Evolutionary conservation across 345 rosid genomes (phyloP).

Genomic region (Linum usitatissimum): DNA sequence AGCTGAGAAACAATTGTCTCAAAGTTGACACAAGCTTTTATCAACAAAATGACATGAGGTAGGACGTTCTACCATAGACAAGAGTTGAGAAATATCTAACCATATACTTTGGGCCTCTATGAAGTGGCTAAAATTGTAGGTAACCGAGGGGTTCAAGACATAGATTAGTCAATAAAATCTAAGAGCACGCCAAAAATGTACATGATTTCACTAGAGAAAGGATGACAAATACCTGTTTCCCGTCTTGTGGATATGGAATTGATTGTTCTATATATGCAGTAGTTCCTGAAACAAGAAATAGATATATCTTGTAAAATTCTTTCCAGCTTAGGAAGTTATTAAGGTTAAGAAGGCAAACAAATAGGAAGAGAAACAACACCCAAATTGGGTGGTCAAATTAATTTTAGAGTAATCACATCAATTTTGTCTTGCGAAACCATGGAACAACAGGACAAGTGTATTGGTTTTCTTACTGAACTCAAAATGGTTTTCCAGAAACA

Average conservation of each 20-base stretch:
- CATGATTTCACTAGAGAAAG: not conserved
- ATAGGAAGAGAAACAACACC: no score
- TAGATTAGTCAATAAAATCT: not conserved
- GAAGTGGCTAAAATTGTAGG: not conserved
- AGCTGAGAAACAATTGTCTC: not conserved
- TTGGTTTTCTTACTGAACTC: not conserved
- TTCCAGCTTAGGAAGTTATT: no score
- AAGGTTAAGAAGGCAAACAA: no score
- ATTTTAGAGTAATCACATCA: no score
- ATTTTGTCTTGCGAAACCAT: no score
- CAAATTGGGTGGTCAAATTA: no score
- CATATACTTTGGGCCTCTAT: not conserved
- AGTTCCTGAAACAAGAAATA: constrained; percentile 37
- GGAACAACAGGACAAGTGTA: no score
- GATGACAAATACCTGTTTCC: constrained; percentile 48
- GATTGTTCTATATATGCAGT: constrained; percentile 64
- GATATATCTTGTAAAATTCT: not conserved
- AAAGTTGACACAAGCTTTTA: not conserved
- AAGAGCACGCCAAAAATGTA: not conserved
- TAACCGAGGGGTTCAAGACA: no score
- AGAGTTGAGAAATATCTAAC: not conserved
- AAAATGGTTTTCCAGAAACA: no score
- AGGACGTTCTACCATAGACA: not conserved
- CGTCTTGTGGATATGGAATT: constrained; percentile 64
- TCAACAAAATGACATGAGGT: not conserved